A percentile compares a stretch with the other conserved stretches of the same genome.
Evolutionary conservation across 2,329 filamentous ascomycete species (phyloP).

Genomic region (Aspergillus pseudoglaucus): DNA sequence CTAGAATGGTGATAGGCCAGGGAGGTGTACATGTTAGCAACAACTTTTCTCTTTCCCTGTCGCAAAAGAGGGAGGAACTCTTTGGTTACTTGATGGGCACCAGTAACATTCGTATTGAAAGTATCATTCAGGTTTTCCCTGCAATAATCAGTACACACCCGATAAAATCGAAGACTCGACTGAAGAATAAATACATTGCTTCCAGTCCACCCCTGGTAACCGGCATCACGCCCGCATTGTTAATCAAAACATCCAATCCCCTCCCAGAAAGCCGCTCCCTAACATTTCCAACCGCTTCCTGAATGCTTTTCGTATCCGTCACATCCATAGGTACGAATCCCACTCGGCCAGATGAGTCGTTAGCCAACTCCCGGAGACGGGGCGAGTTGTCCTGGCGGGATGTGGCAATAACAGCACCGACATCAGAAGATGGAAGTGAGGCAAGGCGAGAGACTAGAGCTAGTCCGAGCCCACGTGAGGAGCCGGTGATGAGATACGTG

Average conservation of each 20-base stretch:
- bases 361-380: conserved; percentile 30
- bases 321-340: conserved; percentile 34
- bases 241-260: conserved; percentile 43
- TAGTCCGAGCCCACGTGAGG: conserved; percentile 32
- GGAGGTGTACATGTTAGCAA: conserved; percentile 38
- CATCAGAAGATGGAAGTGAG: conserved; percentile 24
- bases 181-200: conserved; percentile 16
- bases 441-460: conserved; percentile 25
- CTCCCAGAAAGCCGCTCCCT: conserved; percentile 28
- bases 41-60: conserved; percentile 36
- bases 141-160: neutral
- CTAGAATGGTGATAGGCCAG: neutral
- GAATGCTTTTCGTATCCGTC: conserved; percentile 27
- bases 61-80: conserved; percentile 35
- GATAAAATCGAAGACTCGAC: neutral
- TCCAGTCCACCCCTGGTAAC: conserved; percentile 9
- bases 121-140: conserved; percentile 33
- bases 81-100: conserved; percentile 34
- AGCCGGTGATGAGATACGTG: conserved; percentile 33
- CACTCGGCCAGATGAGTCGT: conserved; percentile 30
- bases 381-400: conserved; percentile 28
- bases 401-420: conserved; percentile 38
- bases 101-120: conserved; percentile 39
- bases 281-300: conserved; percentile 28
- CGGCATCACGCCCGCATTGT: conserved; percentile 37